Evolutionary conservation across 2,329 filamentous ascomycete species (phyloP).

Genomic region (Talaromyces sp.): DNA sequence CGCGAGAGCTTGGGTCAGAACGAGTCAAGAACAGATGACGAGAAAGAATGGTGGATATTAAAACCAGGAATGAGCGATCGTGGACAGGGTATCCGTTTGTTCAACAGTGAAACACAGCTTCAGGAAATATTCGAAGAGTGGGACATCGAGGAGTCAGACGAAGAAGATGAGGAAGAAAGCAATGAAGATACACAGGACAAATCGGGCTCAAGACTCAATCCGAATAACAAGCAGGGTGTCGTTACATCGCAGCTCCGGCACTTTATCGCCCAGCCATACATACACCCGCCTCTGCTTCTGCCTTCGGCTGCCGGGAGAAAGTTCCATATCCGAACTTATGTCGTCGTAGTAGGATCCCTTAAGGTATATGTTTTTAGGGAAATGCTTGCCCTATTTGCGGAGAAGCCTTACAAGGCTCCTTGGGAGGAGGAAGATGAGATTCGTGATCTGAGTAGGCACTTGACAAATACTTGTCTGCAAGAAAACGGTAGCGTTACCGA

Average conservation of each 20-base stretch:
- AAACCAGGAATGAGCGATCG: conserved; percentile 98
- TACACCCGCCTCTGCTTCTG: conserved; percentile 78
- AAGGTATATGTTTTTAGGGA: conserved; percentile 79
- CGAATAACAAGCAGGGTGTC: conserved; percentile 51
- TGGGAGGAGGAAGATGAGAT: conserved; percentile 39
- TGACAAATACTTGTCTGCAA: conserved; percentile 96
- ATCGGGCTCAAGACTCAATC: conserved; percentile 18
- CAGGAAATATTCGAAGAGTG: conserved; percentile 85
- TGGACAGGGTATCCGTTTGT: conserved; percentile 87
- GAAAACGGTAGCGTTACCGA: conserved; percentile 51
- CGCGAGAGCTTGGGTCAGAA: conserved; percentile 73
- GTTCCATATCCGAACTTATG: conserved; percentile 93
- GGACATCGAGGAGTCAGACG: conserved; percentile 66
- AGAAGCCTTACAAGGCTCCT: conserved; percentile 66
- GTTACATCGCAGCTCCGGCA: conserved; percentile 88
- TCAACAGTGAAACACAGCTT: conserved; percentile 80
- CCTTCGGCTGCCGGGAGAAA: conserved; percentile 64
- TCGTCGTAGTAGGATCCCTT: conserved; percentile 73
- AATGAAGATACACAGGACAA: conserved; percentile 25
- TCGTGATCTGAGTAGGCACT: conserved; percentile 65
- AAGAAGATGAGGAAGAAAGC: conserved; percentile 34
- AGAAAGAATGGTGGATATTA: conserved; percentile 90
- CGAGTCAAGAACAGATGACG: conserved; percentile 57
- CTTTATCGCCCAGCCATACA: conserved; percentile 94
- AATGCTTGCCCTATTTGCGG: conserved; percentile 92